Evolutionary conservation across 306 rosid genomes (phyloP), one percentile per base, ranked within the genome.

Genomic region (Adenanthera pavonina): DNA sequence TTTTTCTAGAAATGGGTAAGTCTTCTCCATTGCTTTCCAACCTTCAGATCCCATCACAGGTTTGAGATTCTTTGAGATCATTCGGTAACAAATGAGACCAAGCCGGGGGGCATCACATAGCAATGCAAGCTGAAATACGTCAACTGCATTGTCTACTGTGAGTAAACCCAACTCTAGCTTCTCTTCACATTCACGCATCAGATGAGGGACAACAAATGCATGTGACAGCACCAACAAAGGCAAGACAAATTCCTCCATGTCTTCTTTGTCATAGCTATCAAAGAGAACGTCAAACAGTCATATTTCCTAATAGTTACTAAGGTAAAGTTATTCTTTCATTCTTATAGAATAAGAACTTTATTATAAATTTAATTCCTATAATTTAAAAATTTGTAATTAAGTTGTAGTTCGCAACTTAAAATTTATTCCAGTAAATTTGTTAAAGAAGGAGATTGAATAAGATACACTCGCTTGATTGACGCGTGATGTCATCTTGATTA

Each of bases 101-200:
- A 92, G 97, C 69, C 94, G 85, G 6, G 97, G 91, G 16, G 97
- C 90, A 74, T 95, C 94, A 68, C 98, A 92, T 12, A 95, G 79
- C 52, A 92, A 78, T 46, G 97, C 90, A 36, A 92, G 88, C 80
- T 94, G 97, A 70, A 94, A 91, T 25, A 92, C 80, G 61, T 94
- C 98, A 10, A 90, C 84, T 41, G 87, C 90, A 46, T 92, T 95
- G 57, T 92, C 91, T 69, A 82, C 53, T 57, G 77, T 86, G 76
- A 95, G 89, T 66, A 86, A 78, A 15, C 87, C 88, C 62, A 49
- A 10, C 82, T 87, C 95, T 54, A 95, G 79, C 69, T 56, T 83
- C 69, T 49, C 79, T 66, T 87, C 92, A 72, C 98, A 95, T 76
- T 83, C 92, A 53, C 79, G 83, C 87, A 92, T 92, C 89, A 95